phyloP scores from a whole-genome alignment of 2,329 filamentous ascomycete genomes.

The Dothistroma pini region DNA sequence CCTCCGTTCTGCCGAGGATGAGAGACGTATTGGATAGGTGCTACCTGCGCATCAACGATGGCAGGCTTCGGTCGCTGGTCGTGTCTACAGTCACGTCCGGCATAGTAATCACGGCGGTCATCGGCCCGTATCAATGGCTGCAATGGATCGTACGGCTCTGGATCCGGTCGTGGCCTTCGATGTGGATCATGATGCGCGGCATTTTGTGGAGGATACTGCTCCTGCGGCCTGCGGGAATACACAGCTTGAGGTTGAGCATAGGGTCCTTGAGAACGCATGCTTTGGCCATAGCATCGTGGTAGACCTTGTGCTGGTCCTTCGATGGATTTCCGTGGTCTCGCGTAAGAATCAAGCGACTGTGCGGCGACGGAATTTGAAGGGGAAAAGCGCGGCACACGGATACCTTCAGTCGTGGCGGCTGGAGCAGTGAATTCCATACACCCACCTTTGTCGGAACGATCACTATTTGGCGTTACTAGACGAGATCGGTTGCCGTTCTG shows the following conservation, averaged over 20 bases:
- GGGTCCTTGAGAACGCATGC: not conserved
- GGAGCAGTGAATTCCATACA: not conserved
- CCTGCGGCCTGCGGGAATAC: not conserved
- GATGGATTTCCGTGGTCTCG: not conserved
- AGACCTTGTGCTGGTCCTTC: not conserved
- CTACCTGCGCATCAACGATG: slow-evolving; percentile 23
- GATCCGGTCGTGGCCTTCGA: not conserved
- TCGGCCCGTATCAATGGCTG: slow-evolving; percentile 6
- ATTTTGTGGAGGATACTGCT: not conserved
- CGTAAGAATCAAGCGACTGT: not conserved
- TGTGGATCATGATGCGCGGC: not conserved
- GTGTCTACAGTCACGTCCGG: not conserved
- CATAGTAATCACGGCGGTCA: slow-evolving; percentile 1
- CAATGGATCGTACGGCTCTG: slow-evolving; percentile 7
- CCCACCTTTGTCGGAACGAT: slow-evolving; percentile 3
- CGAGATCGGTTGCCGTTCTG: slow-evolving; percentile 10
- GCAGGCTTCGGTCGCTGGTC: slow-evolving; percentile 8
- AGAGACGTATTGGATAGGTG: slow-evolving; percentile 23
- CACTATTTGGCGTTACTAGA: slow-evolving; percentile 13
- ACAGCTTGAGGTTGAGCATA: not conserved
- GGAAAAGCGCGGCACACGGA: not conserved
- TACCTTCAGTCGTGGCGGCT: not conserved
- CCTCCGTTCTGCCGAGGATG: slow-evolving; percentile 5
- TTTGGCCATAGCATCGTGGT: not conserved
- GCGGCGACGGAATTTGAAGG: not conserved